Percentiles rank a stretch among this genome's conserved stretches.
These are phyloP conservation scores for Sclerotinia sclerotiorum DNA, from an alignment of 2,329 filamentous ascomycete species.

Conservation along the genomic window DNA sequence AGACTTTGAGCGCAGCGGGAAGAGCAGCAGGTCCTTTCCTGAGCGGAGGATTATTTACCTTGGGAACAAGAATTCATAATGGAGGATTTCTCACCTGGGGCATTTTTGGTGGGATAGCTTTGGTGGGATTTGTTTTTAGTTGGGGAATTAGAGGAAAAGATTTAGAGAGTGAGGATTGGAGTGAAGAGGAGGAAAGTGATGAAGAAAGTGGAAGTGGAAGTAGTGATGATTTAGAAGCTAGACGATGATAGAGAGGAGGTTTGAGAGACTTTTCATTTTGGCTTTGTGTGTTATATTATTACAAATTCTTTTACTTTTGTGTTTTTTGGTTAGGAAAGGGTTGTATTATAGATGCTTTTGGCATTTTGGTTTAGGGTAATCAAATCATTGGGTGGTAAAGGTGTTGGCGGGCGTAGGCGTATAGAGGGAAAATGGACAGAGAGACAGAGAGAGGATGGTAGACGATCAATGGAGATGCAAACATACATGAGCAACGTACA, in stretches of 20 bases:
- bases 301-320: neutral
- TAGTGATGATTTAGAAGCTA: neutral
- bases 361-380: neutral
- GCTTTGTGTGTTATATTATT: neutral
- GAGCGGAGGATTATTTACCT: slow-evolving; percentile 81
- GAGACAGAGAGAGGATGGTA: neutral
- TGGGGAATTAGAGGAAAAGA: slow-evolving; percentile 69
- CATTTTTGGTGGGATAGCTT: slow-evolving; percentile 78
- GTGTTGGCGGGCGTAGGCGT: neutral
- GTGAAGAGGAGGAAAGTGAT: slow-evolving; percentile 32
- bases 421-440: neutral
- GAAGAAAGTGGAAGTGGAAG: slow-evolving; percentile 27
- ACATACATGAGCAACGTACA: neutral
- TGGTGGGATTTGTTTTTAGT: slow-evolving; percentile 77
- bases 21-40: slow-evolving; percentile 86
- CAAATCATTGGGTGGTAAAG: neutral
- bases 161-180: slow-evolving; percentile 53
- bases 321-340: neutral
- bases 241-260: neutral
- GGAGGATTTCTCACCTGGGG: slow-evolving; percentile 86
- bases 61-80: slow-evolving; percentile 71
- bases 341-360: too few relatives aligned
- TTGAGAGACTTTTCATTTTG: neutral
- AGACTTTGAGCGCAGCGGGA: slow-evolving; percentile 88
- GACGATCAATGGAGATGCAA: neutral